These are phyloP conservation scores for Pythium plurisporium DNA, from an alignment of 352 stramenopile genomes.

Conservation along the genomic window DNA sequence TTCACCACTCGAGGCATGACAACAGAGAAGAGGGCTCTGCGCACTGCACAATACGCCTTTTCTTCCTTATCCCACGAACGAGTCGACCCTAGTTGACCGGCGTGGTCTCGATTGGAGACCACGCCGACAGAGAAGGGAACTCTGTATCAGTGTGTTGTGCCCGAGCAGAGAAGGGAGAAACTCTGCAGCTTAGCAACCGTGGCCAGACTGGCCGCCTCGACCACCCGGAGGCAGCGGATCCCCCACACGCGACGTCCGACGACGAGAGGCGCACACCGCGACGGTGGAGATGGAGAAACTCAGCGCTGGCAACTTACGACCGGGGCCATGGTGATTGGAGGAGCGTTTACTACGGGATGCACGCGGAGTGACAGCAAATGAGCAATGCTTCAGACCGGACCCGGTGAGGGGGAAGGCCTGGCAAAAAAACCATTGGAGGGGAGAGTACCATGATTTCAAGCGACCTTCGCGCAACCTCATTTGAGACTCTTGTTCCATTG, in stretches of 20 bases:
- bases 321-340: conserved; percentile 34
- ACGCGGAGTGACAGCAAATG: conserved; percentile 24
- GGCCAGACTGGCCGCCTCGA: too few species aligned
- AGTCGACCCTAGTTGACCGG: conserved; percentile 24
- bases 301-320: conserved; percentile 29
- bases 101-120: not conserved
- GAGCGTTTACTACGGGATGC: conserved; percentile 27
- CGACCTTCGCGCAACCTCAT: conserved; percentile 17
- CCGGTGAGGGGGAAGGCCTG: not conserved
- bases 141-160: conserved; percentile 62
- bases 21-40: conserved; percentile 42
- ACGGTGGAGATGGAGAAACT: not conserved
- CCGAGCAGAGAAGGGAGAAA: conserved; percentile 75
- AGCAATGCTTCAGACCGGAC: conserved; percentile 8
- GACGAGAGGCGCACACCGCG: not conserved
- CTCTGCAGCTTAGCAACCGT: conserved; percentile 88
- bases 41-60: conserved; percentile 8
- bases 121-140: conserved; percentile 80
- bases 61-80: conserved; percentile 20
- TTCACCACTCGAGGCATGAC: conserved; percentile 22
- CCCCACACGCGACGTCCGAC: not conserved
- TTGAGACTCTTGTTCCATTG: conserved; percentile 23
- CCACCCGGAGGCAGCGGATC: not conserved
- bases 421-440: conserved; percentile 18
- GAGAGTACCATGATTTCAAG: conserved; percentile 9